A percentile compares a stretch with the other conserved stretches of the same genome.
These are phyloP conservation scores for Colletotrichum agaves DNA, from an alignment of 2,329 filamentous ascomycete genomes.

Conservation along the genomic window DNA sequence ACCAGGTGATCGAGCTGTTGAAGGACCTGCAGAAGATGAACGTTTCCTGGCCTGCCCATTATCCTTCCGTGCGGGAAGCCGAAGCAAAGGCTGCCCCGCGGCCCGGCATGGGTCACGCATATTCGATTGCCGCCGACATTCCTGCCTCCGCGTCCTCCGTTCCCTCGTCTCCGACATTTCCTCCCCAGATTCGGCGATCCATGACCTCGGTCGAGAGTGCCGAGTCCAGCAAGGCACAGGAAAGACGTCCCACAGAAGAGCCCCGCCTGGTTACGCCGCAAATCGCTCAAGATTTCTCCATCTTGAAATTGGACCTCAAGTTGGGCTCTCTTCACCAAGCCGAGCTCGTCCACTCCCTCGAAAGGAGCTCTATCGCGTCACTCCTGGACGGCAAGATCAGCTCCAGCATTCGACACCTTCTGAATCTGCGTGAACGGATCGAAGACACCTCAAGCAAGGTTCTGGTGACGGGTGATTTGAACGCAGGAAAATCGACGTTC, in stretches of 20 bases:
- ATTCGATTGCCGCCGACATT: conserved; percentile 66
- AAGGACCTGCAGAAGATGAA: conserved; percentile 90
- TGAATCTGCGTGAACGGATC: conserved; percentile 88
- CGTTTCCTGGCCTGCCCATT: conserved; percentile 90
- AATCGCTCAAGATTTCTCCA: conserved; percentile 94
- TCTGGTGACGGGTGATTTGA: conserved; percentile 92
- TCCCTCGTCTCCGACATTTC: conserved; percentile 53
- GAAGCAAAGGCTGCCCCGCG: conserved; percentile 66
- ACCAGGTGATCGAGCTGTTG: conserved; percentile 84
- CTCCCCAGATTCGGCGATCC: conserved; percentile 71
- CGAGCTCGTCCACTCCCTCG: conserved; percentile 92
- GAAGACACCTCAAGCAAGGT: conserved; percentile 99
- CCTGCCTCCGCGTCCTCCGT: conserved; percentile 50
- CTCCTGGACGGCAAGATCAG: conserved; percentile 93
- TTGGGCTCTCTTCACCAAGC: conserved; percentile 86
- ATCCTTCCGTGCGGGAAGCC: conserved; percentile 78
- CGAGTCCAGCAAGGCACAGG: conserved; percentile 80
- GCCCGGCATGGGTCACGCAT: conserved; percentile 71
- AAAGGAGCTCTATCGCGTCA: conserved; percentile 90
- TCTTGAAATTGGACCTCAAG: conserved; percentile 94
- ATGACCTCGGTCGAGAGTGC: conserved; percentile 75
- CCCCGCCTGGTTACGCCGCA: conserved; percentile 90
- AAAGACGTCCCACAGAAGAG: conserved; percentile 70
- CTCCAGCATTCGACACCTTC: conserved; percentile 90
- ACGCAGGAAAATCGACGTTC: conserved; percentile 98